A percentile compares a stretch with the other conserved stretches of the same genome.
phyloP scores from a whole-genome alignment of 768 basidiomycete species.

The Leccinum subgranulosum region DNA sequence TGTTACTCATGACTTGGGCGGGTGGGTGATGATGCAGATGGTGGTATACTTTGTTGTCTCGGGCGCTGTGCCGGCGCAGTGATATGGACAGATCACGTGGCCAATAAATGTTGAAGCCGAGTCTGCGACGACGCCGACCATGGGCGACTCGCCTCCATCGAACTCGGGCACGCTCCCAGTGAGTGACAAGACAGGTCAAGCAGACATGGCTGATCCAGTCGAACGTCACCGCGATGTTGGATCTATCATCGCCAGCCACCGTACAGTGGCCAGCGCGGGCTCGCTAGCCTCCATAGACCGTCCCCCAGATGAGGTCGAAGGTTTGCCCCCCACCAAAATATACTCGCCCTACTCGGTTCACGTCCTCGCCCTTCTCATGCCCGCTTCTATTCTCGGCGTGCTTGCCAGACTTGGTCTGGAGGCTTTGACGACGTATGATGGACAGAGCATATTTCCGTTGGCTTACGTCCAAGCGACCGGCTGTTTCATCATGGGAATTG shows the following conservation, averaged over 20 bases:
- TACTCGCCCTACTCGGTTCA: conserved; percentile 58
- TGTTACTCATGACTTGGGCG: conserved; percentile 61
- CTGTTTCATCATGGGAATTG: conserved; percentile 89
- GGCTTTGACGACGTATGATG: conserved; percentile 72
- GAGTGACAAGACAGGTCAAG: conserved; percentile 1
- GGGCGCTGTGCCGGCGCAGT: neutral
- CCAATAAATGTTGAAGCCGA: neutral
- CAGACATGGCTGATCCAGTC: neutral
- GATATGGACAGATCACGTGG: conserved; percentile 9
- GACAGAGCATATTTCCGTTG: conserved; percentile 73
- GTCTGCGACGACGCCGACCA: neutral
- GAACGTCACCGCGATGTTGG: conserved; percentile 29
- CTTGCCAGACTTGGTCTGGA: conserved; percentile 77
- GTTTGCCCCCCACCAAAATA: conserved; percentile 33
- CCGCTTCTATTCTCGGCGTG: conserved; percentile 81
- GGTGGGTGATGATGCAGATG: neutral
- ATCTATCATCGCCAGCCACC: conserved; percentile 34
- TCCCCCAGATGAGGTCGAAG: conserved; percentile 35
- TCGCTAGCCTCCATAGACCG: conserved; percentile 42
- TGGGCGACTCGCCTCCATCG: neutral
- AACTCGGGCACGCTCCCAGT: neutral
- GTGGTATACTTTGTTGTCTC: neutral
- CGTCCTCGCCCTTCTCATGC: conserved; percentile 69
- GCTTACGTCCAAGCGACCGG: conserved; percentile 86
- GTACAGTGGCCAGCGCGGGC: conserved; percentile 30